Conservation (phyloP, 1,284 basidiomycete species). For the Sphagnurus paluster region DNA sequence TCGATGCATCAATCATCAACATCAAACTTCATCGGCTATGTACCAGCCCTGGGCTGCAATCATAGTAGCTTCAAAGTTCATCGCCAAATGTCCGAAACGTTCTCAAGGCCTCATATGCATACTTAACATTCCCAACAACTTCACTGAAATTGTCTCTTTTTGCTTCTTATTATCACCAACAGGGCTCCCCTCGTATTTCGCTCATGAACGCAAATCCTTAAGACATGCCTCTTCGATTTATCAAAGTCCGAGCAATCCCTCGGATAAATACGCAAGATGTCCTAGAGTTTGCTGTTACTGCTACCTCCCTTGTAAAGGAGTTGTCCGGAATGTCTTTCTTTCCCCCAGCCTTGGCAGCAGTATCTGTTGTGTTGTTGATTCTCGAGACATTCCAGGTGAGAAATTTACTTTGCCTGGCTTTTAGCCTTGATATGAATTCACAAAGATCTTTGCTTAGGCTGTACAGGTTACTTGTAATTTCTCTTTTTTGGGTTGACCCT, state of each 20-base stretch:
- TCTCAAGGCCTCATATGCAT: no score
- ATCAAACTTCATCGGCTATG: no score
- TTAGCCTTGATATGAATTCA: neutral
- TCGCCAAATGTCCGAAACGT: no score
- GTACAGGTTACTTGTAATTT: conserved; percentile 19
- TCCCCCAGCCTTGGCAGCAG: conserved; percentile 42
- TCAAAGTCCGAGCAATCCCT: conserved; percentile 15
- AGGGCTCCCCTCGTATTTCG: neutral
- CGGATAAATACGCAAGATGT: conserved; percentile 18
- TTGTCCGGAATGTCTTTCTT: conserved; percentile 31
- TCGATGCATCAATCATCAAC: no score
- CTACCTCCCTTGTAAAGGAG: conserved; percentile 23
- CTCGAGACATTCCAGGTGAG: conserved; percentile 48
- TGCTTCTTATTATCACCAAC: no score
- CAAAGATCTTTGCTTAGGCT: conserved; percentile 10
- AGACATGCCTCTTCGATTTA: conserved; percentile 22
- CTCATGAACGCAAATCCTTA: neutral
- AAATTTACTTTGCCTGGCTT: neutral
- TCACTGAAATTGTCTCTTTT: no score
- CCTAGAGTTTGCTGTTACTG: conserved; percentile 22
- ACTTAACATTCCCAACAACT: no score
- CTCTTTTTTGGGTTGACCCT: neutral
- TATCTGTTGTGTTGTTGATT: conserved; percentile 43
- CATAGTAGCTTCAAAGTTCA: no score
- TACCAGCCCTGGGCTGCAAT: no score